Conservation (phyloP, 176 grass and related monocot genomes). For the Raddia guianensis region DNA sequence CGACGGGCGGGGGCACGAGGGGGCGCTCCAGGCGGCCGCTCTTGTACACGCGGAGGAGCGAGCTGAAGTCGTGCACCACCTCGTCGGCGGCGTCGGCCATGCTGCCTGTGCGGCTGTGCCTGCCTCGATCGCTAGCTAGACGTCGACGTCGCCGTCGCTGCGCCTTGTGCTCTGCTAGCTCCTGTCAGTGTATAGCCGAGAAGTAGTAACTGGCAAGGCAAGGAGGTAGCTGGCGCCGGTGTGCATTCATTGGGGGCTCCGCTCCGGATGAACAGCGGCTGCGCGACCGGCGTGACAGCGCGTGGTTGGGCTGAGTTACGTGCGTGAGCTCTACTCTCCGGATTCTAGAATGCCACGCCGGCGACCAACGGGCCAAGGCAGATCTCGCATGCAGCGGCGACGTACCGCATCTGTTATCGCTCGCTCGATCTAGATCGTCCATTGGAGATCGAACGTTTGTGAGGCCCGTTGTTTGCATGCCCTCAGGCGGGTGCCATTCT, state of each 20-base stretch:
- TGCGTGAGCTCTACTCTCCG: not conserved
- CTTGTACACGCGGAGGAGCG: constrained; percentile 48
- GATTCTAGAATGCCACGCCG: too few species aligned
- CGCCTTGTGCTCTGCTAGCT: not conserved
- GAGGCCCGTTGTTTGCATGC: too few species aligned
- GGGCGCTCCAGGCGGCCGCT: constrained; percentile 58
- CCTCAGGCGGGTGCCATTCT: too few species aligned
- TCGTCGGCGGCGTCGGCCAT: constrained; percentile 37
- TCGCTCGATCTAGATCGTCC: too few species aligned
- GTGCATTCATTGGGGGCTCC: not conserved
- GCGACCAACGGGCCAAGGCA: too few species aligned
- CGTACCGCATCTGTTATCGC: too few species aligned
- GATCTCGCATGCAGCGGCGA: too few species aligned
- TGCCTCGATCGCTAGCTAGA: not conserved
- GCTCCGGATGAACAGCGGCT: not conserved
- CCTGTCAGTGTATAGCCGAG: not conserved
- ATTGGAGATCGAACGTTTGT: too few species aligned
- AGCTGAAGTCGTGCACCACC: constrained; percentile 42
- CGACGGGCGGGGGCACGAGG: constrained; percentile 6
- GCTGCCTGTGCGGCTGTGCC: not conserved
- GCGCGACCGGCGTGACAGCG: not conserved
- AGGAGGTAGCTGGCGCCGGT: not conserved
- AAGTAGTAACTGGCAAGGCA: not conserved
- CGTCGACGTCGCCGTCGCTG: too few species aligned
- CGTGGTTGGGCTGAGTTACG: not conserved